phyloP scores from a whole-genome alignment of 495 filamentous ascomycete genomes.

The Letharia lupina region DNA sequence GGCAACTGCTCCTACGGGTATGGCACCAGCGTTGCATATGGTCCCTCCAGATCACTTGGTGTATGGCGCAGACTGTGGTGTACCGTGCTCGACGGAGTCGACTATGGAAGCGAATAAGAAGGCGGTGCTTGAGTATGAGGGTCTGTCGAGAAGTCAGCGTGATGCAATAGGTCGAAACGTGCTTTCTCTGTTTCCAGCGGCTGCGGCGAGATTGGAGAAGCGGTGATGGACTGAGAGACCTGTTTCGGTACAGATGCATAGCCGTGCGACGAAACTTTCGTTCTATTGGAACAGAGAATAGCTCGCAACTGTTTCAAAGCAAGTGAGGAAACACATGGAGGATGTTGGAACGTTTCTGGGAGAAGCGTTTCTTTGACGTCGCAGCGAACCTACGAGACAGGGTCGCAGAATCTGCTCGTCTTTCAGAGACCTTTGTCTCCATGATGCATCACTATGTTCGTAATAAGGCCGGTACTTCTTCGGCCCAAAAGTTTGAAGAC shows the following conservation, averaged over 20 bases:
- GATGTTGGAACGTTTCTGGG: neutral
- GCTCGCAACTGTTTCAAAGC: neutral
- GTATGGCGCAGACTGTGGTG: conserved; percentile 14
- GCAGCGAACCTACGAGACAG: too few species aligned
- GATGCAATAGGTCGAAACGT: conserved; percentile 11
- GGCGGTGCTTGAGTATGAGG: conserved; percentile 6
- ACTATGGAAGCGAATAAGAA: conserved; percentile 13
- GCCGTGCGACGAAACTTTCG: neutral
- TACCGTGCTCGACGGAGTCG: conserved; percentile 12
- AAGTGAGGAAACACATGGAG: neutral
- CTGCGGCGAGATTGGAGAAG: conserved; percentile 1
- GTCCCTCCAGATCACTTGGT: conserved; percentile 8
- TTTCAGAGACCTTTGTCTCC: neutral
- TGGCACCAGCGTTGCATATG: conserved; percentile 9
- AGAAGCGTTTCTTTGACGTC: neutral
- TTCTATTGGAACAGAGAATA: neutral
- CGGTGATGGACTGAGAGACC: neutral
- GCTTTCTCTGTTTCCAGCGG: conserved; percentile 6
- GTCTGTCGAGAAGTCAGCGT: neutral
- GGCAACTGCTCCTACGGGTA: conserved; percentile 6
- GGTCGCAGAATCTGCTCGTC: neutral
- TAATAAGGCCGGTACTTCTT: neutral
- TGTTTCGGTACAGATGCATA: neutral
- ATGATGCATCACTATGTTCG: neutral
- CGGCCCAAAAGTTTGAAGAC: neutral